Percentiles rank a stretch among this genome's conserved stretches.
Evolutionary conservation across 2,329 filamentous ascomycete genomes (phyloP).

Genomic region (Cladosporium velox): DNA sequence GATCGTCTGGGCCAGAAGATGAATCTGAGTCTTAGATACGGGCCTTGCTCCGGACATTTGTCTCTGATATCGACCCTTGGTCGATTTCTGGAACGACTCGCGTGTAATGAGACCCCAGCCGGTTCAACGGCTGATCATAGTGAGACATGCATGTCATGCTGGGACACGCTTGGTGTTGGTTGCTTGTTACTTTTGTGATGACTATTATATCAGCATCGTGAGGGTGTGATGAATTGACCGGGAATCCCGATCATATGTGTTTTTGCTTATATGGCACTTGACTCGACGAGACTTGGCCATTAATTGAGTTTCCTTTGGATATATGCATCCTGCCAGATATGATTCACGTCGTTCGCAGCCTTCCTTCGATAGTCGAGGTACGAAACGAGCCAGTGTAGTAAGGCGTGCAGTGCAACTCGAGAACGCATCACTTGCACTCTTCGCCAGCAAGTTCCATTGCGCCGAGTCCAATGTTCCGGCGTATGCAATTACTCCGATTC

Average conservation of each 20-base stretch:
- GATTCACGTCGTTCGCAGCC: neutral
- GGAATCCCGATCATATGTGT: neutral
- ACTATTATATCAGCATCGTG: neutral
- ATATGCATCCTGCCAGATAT: neutral
- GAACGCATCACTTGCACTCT: neutral
- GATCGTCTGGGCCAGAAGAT: constrained; percentile 2
- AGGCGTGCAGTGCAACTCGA: neutral
- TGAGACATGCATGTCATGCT: constrained; percentile 17
- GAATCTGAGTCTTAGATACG: constrained; percentile 12
- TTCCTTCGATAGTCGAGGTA: neutral
- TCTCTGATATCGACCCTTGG: neutral
- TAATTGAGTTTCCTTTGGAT: neutral
- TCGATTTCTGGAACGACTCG: constrained; percentile 1
- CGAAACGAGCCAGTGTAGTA: neutral
- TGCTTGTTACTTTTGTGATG: neutral
- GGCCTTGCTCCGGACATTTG: neutral
- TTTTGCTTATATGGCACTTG: neutral
- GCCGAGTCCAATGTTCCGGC: neutral
- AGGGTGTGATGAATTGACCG: constrained; percentile 2
- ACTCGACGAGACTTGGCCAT: neutral
- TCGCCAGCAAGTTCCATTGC: neutral
- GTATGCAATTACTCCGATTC: constrained; percentile 1
- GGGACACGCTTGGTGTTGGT: neutral
- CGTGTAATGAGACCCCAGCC: constrained; percentile 9
- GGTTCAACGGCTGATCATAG: constrained; percentile 1